These are phyloP conservation scores for Albifimbria verrucaria DNA, from an alignment of 2,329 filamentous ascomycete species.

Conservation along the genomic window DNA sequence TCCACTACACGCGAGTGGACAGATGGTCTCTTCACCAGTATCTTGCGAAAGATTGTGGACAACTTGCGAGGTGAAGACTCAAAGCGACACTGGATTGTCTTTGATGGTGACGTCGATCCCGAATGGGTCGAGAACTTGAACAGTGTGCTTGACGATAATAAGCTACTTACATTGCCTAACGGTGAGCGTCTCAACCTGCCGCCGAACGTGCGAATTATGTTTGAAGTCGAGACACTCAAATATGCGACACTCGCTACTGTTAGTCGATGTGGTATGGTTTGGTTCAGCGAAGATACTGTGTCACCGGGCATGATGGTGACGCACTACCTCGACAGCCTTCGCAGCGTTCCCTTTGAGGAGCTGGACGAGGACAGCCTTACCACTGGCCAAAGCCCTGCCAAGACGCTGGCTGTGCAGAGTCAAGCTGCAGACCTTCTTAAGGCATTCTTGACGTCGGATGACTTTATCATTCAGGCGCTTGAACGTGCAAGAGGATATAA, in stretches of 20 bases:
- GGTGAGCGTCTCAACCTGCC: constrained; percentile 96
- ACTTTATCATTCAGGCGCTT: constrained; percentile 77
- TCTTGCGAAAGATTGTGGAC: constrained; percentile 96
- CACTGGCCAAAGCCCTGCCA: constrained; percentile 71
- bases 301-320: constrained; percentile 87
- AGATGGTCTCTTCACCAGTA: constrained; percentile 96
- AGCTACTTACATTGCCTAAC: constrained; percentile 92
- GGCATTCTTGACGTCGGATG: constrained; percentile 70
- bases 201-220: constrained; percentile 97
- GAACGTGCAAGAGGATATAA: constrained; percentile 74
- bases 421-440: constrained; percentile 78
- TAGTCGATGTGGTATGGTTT: constrained; percentile 99
- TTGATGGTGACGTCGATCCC: constrained; percentile 97
- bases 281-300: constrained; percentile 98
- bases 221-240: constrained; percentile 96
- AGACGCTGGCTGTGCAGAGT: constrained; percentile 74
- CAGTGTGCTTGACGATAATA: constrained; percentile 99
- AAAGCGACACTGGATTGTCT: constrained; percentile 99
- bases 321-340: constrained; percentile 84
- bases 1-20: constrained; percentile 98
- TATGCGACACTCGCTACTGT: constrained; percentile 99
- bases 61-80: constrained; percentile 95
- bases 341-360: constrained; percentile 85
- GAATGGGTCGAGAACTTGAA: constrained; percentile 99
- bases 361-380: constrained; percentile 87